Conservation (phyloP, 768 basidiomycete genomes). For the Pholiota conissans region DNA sequence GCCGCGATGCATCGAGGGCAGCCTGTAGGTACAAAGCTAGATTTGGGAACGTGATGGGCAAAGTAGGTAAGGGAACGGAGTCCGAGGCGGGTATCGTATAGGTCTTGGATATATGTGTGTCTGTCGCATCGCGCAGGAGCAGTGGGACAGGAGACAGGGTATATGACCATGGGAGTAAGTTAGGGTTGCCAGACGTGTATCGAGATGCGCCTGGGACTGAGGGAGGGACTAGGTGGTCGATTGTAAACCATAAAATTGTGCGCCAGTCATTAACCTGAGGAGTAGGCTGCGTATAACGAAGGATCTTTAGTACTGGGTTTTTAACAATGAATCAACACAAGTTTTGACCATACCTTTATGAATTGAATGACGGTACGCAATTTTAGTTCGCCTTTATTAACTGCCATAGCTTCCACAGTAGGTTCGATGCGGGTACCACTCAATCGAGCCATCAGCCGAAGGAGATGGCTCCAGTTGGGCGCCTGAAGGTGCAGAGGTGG, state of each 20-base stretch:
- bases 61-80: conserved; percentile 60
- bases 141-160: conserved; percentile 57
- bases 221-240: conserved; percentile 64
- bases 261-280: conserved; percentile 65
- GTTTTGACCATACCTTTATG: conserved; percentile 53
- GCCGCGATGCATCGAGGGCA: conserved; percentile 67
- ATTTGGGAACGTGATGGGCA: conserved; percentile 76
- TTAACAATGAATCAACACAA: neutral
- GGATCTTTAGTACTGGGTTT: neutral
- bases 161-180: conserved; percentile 72
- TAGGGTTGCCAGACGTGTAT: conserved; percentile 60
- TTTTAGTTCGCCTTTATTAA: conserved; percentile 53
- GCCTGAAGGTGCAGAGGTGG: conserved; percentile 74
- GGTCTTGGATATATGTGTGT: conserved; percentile 63
- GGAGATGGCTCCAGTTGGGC: conserved; percentile 69
- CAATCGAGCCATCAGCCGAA: conserved; percentile 74
- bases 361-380: conserved; percentile 80
- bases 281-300: conserved; percentile 48
- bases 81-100: conserved; percentile 69
- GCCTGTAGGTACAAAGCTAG: conserved; percentile 75
- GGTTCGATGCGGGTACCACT: conserved; percentile 72
- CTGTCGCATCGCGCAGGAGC: conserved; percentile 62
- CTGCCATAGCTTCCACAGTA: conserved; percentile 63
- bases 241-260: conserved; percentile 73
- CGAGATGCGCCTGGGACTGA: conserved; percentile 42